Percentiles rank a stretch among this genome's conserved stretches.
Conservation (phyloP, 371 early-diverging fungal genomes). For the Mucor velutinosus region DNA sequence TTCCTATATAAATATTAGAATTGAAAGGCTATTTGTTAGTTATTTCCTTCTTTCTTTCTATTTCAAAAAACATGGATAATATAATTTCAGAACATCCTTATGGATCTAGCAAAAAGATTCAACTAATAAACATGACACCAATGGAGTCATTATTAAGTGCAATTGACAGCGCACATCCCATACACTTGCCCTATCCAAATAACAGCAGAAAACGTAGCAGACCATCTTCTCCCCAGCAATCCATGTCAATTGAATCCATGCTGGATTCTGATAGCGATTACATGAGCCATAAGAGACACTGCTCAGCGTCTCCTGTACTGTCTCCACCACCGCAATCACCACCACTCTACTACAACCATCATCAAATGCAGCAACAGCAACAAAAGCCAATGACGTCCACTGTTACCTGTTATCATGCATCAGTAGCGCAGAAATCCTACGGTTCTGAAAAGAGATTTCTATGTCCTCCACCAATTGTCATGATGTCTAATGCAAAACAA, state of each 20-base stretch:
- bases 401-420: conserved; percentile 67
- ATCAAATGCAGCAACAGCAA: conserved; percentile 19
- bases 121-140: conserved; percentile 40
- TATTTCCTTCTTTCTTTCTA: conserved; percentile 8
- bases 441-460: conserved; percentile 88
- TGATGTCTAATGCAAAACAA: conserved; percentile 33
- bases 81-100: conserved; percentile 21
- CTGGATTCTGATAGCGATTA: conserved; percentile 6
- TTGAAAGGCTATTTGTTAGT: background rate
- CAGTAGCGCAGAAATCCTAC: conserved; percentile 88
- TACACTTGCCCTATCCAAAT: conserved; percentile 27
- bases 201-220: conserved; percentile 11
- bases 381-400: conserved; percentile 21
- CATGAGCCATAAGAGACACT: conserved; percentile 7
- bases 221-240: conserved; percentile 18
- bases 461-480: conserved; percentile 86
- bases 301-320: background rate
- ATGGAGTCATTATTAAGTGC: conserved; percentile 51
- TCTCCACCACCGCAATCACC: conserved; percentile 22
- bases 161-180: conserved; percentile 42
- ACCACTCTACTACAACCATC: background rate
- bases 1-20: conserved; percentile 8
- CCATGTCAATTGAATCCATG: conserved; percentile 52
- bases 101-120: conserved; percentile 22
- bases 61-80: background rate